A percentile compares a stretch with the other conserved stretches of the same genome.
Evolutionary conservation across 2,329 filamentous ascomycete species (phyloP).

Genomic region (Fusarium nisikadoi): DNA sequence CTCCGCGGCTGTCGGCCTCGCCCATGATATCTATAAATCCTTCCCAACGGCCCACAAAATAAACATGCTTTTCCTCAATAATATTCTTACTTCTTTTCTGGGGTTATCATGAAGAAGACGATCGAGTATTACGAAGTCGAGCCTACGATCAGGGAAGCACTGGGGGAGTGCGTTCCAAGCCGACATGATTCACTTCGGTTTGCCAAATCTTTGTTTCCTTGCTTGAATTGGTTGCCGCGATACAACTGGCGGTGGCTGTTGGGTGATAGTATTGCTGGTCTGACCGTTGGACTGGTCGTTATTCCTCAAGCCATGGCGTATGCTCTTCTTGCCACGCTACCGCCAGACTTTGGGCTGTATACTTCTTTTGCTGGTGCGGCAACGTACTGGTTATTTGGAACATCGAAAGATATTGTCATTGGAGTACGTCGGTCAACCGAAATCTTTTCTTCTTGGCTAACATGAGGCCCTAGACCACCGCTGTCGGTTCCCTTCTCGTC

Average conservation of each 20-base stretch:
- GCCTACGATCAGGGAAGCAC: conserved; percentile 2
- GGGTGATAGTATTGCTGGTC: conserved; percentile 13
- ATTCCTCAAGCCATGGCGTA: conserved; percentile 86
- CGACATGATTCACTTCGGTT: conserved; percentile 3
- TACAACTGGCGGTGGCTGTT: conserved; percentile 25
- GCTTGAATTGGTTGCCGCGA: conserved; percentile 1
- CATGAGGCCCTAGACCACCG: conserved; percentile 60
- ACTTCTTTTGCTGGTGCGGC: conserved; percentile 85
- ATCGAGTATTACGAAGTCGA: conserved; percentile 5
- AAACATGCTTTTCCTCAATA: background rate
- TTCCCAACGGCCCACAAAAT: conserved; percentile 2
- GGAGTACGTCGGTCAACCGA: conserved; percentile 55
- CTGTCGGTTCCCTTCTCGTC: conserved; percentile 62
- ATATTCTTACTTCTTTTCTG: background rate
- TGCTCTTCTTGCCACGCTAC: conserved; percentile 74
- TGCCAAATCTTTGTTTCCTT: conserved; percentile 1
- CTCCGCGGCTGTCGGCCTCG: conserved; percentile 18
- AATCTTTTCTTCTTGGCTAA: background rate
- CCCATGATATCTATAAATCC: background rate
- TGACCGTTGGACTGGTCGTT: conserved; percentile 73
- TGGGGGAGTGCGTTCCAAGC: background rate
- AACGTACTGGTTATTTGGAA: conserved; percentile 86
- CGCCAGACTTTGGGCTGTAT: conserved; percentile 78
- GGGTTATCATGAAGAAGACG: conserved; percentile 1
- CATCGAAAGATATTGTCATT: conserved; percentile 87